Percentiles rank a stretch among this genome's conserved stretches.
Evolutionary conservation across 305 asterid genomes (phyloP).

Genomic region (Fraxinus ornus): DNA sequence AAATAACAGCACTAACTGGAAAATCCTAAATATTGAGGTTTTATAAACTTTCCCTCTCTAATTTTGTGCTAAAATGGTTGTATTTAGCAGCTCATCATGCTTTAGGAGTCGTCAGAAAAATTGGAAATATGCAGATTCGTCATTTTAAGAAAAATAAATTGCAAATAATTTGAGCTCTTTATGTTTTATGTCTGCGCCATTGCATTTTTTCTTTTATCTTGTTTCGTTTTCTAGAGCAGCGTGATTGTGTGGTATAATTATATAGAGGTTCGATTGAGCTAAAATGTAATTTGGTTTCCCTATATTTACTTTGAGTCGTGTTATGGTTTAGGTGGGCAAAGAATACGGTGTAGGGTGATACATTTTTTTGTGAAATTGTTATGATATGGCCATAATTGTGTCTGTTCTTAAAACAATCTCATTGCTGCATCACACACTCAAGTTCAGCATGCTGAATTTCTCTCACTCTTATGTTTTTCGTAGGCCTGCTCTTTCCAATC

Average conservation of each 20-base stretch:
- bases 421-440: neutral
- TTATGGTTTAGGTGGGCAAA: neutral
- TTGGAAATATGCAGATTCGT: neutral
- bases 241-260: neutral
- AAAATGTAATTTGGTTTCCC: neutral
- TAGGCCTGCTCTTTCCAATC: constrained; percentile 13
- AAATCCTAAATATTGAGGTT: neutral
- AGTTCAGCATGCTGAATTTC: neutral
- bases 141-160: neutral
- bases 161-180: neutral
- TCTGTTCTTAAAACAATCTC: neutral
- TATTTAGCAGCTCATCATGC: neutral
- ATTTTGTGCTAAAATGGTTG: neutral
- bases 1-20: neutral
- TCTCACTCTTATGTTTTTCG: neutral
- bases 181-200: neutral
- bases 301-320: neutral
- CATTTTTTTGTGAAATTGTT: constrained; percentile 19
- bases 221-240: neutral
- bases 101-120: neutral
- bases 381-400: constrained; percentile 29
- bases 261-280: neutral
- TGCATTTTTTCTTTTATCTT: neutral
- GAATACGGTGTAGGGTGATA: neutral
- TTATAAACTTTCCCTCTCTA: neutral